Percentiles rank a stretch among this genome's conserved stretches.
Evolutionary conservation across 208 protist species (phyloP).

Genomic region (Leishmania gerbilli): DNA sequence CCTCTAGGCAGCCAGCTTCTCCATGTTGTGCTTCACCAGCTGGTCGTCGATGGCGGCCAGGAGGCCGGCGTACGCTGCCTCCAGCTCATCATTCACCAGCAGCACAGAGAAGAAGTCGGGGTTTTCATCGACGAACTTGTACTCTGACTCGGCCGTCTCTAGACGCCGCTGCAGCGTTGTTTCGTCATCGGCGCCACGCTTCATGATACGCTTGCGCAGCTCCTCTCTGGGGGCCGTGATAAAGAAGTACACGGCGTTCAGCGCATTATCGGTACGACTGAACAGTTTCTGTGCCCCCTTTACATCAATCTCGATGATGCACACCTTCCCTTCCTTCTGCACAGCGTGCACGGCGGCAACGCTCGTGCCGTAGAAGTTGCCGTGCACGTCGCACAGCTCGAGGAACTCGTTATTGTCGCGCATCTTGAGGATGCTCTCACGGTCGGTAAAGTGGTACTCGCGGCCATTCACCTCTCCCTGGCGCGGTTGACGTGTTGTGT

Average conservation of each 20-base stretch:
- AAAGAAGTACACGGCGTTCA: conserved; percentile 76
- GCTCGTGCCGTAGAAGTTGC: conserved; percentile 96
- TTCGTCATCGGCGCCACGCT: conserved; percentile 78
- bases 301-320: conserved; percentile 93
- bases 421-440: conserved; percentile 72
- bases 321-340: conserved; percentile 64
- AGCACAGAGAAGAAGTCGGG: conserved; percentile 72
- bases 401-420: conserved; percentile 83
- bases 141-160: conserved; percentile 72
- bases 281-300: conserved; percentile 82
- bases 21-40: conserved; percentile 64
- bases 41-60: conserved; percentile 51
- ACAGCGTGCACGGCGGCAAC: conserved; percentile 80
- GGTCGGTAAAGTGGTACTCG: conserved; percentile 91
- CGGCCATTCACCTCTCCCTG: conserved; percentile 86
- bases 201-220: conserved; percentile 75
- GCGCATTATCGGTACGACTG: conserved; percentile 29
- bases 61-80: conserved; percentile 62
- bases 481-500: conserved; percentile 91
- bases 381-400: conserved; percentile 93
- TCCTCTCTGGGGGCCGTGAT: conserved; percentile 81
- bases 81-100: conserved; percentile 80
- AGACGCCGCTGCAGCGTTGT: conserved; percentile 75
- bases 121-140: conserved; percentile 68
- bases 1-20: conserved; percentile 26